phyloP scores from a whole-genome alignment of 2,329 filamentous ascomycete genomes.

The Aspergillus thermomutatus region DNA sequence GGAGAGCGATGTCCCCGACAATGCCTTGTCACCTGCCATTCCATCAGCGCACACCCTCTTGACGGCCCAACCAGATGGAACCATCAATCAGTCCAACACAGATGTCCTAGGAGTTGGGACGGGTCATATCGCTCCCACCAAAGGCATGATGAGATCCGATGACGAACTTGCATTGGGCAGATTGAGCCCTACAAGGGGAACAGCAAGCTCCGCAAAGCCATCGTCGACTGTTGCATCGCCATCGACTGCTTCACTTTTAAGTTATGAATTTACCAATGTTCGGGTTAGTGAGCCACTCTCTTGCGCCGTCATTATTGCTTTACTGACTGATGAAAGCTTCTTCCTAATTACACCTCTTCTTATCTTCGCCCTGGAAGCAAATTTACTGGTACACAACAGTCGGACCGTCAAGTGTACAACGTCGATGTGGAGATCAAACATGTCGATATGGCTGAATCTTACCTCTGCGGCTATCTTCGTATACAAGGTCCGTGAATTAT shows the following conservation, averaged over 20 bases:
- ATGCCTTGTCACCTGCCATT: conserved; percentile 23
- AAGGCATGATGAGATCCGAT: conserved; percentile 28
- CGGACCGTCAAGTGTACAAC: conserved; percentile 87
- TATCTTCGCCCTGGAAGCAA: conserved; percentile 82
- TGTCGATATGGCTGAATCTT: conserved; percentile 90
- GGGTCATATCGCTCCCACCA: conserved; percentile 13
- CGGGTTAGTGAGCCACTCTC: conserved; percentile 44
- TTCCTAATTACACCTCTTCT: conserved; percentile 77
- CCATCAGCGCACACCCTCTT: conserved; percentile 22
- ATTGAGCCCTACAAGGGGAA: conserved; percentile 33
- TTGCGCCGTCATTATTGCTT: conserved; percentile 4
- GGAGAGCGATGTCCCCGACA: conserved; percentile 25
- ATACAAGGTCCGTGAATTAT: conserved; percentile 70
- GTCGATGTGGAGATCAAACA: conserved; percentile 97
- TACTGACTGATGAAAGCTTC: conserved; percentile 51
- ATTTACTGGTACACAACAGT: conserved; percentile 88
- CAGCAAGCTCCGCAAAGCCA: conserved; percentile 25
- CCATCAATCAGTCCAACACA: conserved; percentile 20
- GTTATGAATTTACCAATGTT: conserved; percentile 54
- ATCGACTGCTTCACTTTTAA: conserved; percentile 46
- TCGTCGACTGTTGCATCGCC: conserved; percentile 32
- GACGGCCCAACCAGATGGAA: conserved; percentile 26
- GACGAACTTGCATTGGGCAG: conserved; percentile 29
- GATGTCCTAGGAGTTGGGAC: conserved; percentile 26
- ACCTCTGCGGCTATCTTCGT: conserved; percentile 88